Evolutionary conservation across 768 basidiomycete genomes (phyloP).

Genomic region (Psilocybe azurescens): DNA sequence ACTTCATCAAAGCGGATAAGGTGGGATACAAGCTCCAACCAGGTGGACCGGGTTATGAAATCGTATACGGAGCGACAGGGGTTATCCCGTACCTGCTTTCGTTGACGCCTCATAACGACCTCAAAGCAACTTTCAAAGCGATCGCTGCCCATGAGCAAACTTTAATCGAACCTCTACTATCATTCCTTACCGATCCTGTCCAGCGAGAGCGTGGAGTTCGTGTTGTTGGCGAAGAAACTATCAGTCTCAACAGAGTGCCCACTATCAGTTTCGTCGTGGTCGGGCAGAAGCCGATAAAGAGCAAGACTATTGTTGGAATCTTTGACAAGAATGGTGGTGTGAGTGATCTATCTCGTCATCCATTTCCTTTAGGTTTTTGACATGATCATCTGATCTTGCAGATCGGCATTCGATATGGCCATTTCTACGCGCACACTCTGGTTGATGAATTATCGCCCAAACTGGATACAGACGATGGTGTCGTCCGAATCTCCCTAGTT

Average conservation of each 20-base stretch:
- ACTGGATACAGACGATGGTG: slow-evolving; percentile 64
- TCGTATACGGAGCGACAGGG: slow-evolving; percentile 62
- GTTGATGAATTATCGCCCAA: slow-evolving; percentile 58
- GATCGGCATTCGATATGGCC: slow-evolving; percentile 81
- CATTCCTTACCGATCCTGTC: slow-evolving; percentile 54
- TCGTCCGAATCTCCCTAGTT: slow-evolving; percentile 77
- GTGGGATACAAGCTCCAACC: slow-evolving; percentile 69
- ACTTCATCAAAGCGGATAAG: slow-evolving; percentile 60
- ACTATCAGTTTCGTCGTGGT: slow-evolving; percentile 77
- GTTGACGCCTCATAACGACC: slow-evolving; percentile 52
- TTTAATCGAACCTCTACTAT: slow-evolving; percentile 58
- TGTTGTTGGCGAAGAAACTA: slow-evolving; percentile 65
- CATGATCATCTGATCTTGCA: slow-evolving; percentile 28
- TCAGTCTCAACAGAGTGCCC: slow-evolving; percentile 54
- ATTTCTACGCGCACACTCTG: slow-evolving; percentile 78
- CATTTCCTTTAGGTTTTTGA: slow-evolving; percentile 3
- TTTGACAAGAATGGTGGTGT: slow-evolving; percentile 73
- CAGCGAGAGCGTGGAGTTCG: slow-evolving; percentile 65
- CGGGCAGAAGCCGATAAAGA: slow-evolving; percentile 58
- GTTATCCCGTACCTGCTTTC: slow-evolving; percentile 68
- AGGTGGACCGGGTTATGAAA: slow-evolving; percentile 79
- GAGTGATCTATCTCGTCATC: slow-evolving; percentile 30
- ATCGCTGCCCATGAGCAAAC: slow-evolving; percentile 67
- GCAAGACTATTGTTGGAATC: slow-evolving; percentile 63
- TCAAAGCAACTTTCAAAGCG: slow-evolving; percentile 57